These are phyloP conservation scores for Aegle marmelos DNA, from an alignment of 345 rosid species.

Conservation along the genomic window DNA sequence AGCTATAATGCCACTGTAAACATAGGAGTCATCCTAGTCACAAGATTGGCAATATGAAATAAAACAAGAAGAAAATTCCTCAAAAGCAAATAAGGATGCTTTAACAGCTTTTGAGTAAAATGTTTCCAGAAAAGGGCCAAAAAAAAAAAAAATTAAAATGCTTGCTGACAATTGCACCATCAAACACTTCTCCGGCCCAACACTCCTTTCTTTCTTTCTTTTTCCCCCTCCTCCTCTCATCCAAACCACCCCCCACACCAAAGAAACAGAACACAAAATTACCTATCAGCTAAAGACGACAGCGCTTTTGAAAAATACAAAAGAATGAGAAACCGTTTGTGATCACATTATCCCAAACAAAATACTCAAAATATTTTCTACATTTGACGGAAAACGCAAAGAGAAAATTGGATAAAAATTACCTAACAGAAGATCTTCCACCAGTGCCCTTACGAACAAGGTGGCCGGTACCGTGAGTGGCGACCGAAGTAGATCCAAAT, in stretches of 20 bases:
- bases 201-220: background rate
- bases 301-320: background rate
- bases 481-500: constrained; percentile 59
- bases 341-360: background rate
- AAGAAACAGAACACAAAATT: background rate
- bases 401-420: background rate
- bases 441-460: constrained; percentile 98
- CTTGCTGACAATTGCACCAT: background rate
- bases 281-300: background rate
- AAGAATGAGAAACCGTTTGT: background rate
- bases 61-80: background rate
- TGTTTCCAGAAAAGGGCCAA: background rate
- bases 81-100: background rate
- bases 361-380: background rate
- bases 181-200: background rate
- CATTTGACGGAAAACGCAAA: background rate
- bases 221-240: too few relatives aligned
- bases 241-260: too few relatives aligned
- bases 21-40: background rate
- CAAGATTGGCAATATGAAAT: background rate
- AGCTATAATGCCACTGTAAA: constrained; percentile 85
- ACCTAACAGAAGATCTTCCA: constrained; percentile 99
- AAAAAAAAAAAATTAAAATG: background rate
- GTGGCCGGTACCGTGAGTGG: constrained; percentile 65
- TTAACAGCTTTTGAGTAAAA: background rate